Base-by-base conservation (phyloP, 2,329 filamentous ascomycete species). In the Trichoderma harzianum region DNA sequence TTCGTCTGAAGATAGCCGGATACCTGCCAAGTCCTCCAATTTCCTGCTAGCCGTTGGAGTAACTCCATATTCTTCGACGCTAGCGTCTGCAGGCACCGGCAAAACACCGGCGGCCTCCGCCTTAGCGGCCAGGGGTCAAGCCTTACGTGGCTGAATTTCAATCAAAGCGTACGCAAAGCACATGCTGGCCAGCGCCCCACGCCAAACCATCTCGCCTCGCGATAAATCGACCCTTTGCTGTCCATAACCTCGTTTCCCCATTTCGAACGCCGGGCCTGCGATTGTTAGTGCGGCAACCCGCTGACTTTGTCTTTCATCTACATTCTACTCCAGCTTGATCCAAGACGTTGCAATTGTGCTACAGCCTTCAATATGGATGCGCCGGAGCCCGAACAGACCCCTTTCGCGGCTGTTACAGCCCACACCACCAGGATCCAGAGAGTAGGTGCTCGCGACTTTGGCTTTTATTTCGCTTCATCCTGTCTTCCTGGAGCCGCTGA, bases 351-450 rank as follows among this genome's bases (percentile, higher is more conserved):
- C 55, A 34, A 60, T 58, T 26, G 69, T 55, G 36, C n/a, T 39
- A 21, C 34, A 63, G 12, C 61, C 26, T 47, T 39, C 76, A 81
- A 76, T 69, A 97, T 97, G 95, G 94, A 98, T 85, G 90, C 90
- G 78, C 88, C 91, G 74, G 94, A 97, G 85, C 91, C 93, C 74
- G 94, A 97, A 64, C 90, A 93, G 85, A 97, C 94, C 83, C 94
- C 95, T 84, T 98, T 97, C 84, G 93, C 92, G 79, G 92, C 94
- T 75, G 93, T 98, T 80, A 92, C 90, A 77, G 90, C 92, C 80
- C 95, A 98, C 78, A 97, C 94, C 24, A 92, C 90, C 68, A 91
- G 87, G 80, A 84, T 93, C 76, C 88, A 90, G 83, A 88, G 91
- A 83, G 93, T 95, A 84, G 77, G 85, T 71, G 70, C n/a, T 26